These are phyloP conservation scores for Prunus fruticosa DNA, from an alignment of 306 rosid genomes.

Conservation along the genomic window DNA sequence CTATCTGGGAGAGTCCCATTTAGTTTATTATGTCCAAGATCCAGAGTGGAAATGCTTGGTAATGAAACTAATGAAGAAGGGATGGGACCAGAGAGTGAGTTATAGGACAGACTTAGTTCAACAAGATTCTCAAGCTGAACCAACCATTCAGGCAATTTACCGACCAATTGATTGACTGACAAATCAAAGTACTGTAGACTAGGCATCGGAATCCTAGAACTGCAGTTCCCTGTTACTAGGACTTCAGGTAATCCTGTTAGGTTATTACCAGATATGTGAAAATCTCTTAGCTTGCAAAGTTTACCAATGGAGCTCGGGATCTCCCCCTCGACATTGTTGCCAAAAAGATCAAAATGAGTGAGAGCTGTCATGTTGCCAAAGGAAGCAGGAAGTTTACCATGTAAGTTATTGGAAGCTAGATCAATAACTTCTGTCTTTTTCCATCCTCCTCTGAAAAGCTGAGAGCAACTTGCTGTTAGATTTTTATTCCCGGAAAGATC, in stretches of 20 bases:
- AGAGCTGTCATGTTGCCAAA: slow-evolving; percentile 46
- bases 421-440: slow-evolving; percentile 16
- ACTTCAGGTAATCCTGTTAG: slow-evolving; percentile 36
- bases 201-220: slow-evolving; percentile 21
- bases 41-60: slow-evolving; percentile 10
- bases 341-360: slow-evolving; percentile 8
- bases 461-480: slow-evolving; percentile 40
- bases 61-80: slow-evolving; percentile 32
- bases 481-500: slow-evolving; percentile 1
- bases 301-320: slow-evolving; percentile 39
- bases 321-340: slow-evolving; percentile 22
- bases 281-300: slow-evolving; percentile 19
- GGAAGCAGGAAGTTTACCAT: slow-evolving; percentile 38
- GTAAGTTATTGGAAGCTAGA: slow-evolving; percentile 18
- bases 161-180: slow-evolving; percentile 24
- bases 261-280: slow-evolving; percentile 18
- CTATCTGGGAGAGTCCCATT: slow-evolving; percentile 43
- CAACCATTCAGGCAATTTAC: slow-evolving; percentile 43
- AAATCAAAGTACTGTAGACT: slow-evolving; percentile 6
- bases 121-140: slow-evolving; percentile 29
- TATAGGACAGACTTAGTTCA: slow-evolving; percentile 7
- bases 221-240: slow-evolving; percentile 24
- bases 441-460: slow-evolving; percentile 37
- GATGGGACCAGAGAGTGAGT: slow-evolving; percentile 37
- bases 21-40: slow-evolving; percentile 27